Evolutionary conservation across 352 stramenopile species (phyloP).

Genomic region (Aphanomyces euteiches): DNA sequence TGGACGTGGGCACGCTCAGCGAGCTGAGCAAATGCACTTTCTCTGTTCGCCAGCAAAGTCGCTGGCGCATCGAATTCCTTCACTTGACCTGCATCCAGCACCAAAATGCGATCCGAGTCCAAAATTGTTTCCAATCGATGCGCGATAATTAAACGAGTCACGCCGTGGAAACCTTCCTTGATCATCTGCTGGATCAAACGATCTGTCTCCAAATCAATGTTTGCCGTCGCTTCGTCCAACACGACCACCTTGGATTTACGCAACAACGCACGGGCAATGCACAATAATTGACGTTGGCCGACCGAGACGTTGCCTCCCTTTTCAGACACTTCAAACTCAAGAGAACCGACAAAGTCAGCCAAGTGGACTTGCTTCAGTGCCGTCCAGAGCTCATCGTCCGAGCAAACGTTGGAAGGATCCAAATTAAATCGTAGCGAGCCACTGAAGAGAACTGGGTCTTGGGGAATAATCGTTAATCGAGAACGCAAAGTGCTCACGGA

Average conservation of each 20-base stretch:
- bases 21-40: slow-evolving; percentile 63
- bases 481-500: slow-evolving; percentile 42
- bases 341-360: slow-evolving; percentile 39
- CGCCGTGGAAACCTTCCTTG: slow-evolving; percentile 65
- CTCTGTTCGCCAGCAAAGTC: slow-evolving; percentile 73
- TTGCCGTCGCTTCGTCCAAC: slow-evolving; percentile 93
- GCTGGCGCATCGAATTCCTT: slow-evolving; percentile 84
- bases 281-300: slow-evolving; percentile 92
- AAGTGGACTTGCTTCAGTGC: slow-evolving; percentile 43
- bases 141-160: slow-evolving; percentile 94
- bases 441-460: slow-evolving; percentile 88
- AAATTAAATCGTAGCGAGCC: slow-evolving; percentile 89
- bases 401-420: slow-evolving; percentile 82
- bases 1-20: not conserved
- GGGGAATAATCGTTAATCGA: slow-evolving; percentile 67
- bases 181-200: slow-evolving; percentile 75
- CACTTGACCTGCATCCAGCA: slow-evolving; percentile 92
- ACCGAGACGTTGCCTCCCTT: slow-evolving; percentile 93
- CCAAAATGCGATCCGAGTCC: slow-evolving; percentile 94
- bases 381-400: slow-evolving; percentile 48
- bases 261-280: slow-evolving; percentile 91
- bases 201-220: slow-evolving; percentile 87
- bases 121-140: slow-evolving; percentile 97
- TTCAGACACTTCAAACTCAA: slow-evolving; percentile 86
- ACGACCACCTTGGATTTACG: slow-evolving; percentile 86